Evolutionary conservation across 768 basidiomycete species (phyloP).

Genomic region (Xanthoconium stramineum): DNA sequence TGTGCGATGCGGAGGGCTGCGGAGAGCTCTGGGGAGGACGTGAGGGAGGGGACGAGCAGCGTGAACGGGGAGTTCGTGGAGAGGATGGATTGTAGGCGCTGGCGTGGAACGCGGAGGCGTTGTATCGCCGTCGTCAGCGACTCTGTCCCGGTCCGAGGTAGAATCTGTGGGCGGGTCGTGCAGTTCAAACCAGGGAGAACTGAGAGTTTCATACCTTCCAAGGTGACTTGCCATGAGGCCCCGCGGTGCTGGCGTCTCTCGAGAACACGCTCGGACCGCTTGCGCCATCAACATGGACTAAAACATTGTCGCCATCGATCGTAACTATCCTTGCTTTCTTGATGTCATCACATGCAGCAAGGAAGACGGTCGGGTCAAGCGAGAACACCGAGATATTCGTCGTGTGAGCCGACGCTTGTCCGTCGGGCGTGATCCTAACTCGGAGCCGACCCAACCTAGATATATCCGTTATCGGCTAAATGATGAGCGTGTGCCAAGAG

Average conservation of each 20-base stretch:
- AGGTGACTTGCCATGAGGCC: background rate
- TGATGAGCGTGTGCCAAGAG: too few species aligned
- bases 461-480: background rate
- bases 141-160: background rate
- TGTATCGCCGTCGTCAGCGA: background rate
- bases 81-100: constrained; percentile 66
- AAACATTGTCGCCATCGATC: constrained; percentile 13
- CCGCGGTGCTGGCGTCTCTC: background rate
- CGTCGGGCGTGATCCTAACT: constrained; percentile 7
- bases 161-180: constrained; percentile 2
- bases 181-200: background rate
- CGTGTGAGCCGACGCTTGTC: constrained; percentile 15
- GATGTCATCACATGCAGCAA: background rate
- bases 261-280: constrained; percentile 9
- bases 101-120: constrained; percentile 12
- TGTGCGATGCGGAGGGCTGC: constrained; percentile 67
- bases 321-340: background rate
- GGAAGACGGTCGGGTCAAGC: constrained; percentile 4
- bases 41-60: constrained; percentile 49
- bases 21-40: constrained; percentile 38
- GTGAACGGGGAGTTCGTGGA: constrained; percentile 49
- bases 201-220: constrained; percentile 22
- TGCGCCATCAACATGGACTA: background rate
- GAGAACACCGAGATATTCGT: constrained; percentile 28
- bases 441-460: constrained; percentile 21